Conservation (phyloP, 2,329 filamentous ascomycete genomes). For the Sordariomycetes sp. region DNA sequence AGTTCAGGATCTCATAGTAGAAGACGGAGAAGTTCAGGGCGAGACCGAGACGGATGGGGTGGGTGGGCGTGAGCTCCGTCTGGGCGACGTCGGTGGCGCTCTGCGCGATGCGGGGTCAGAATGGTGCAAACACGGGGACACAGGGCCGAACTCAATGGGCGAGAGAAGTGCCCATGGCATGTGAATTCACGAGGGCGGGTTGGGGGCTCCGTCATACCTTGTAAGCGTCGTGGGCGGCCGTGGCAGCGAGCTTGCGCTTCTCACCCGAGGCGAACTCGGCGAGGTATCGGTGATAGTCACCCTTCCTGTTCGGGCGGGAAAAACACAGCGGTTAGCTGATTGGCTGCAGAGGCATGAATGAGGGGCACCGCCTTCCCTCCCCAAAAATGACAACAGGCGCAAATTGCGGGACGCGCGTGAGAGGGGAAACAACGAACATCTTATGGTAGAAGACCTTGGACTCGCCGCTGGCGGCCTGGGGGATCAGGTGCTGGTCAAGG, state of each 20-base stretch:
- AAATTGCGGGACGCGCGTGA: background rate
- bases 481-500: constrained; percentile 85
- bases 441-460: constrained; percentile 99
- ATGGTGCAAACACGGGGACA: background rate
- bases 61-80: constrained; percentile 92
- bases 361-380: background rate
- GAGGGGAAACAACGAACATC: constrained; percentile 58
- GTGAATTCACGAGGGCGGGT: background rate
- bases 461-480: constrained; percentile 91
- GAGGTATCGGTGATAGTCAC: constrained; percentile 92
- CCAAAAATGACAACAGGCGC: background rate
- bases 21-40: constrained; percentile 99
- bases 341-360: constrained; percentile 6
- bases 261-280: constrained; percentile 89
- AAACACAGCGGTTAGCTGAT: background rate
- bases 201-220: constrained; percentile 53
- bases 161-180: background rate
- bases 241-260: constrained; percentile 82
- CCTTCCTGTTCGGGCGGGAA: constrained; percentile 56
- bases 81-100: constrained; percentile 96
- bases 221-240: constrained; percentile 87
- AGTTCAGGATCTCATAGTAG: constrained; percentile 99
- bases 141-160: background rate
- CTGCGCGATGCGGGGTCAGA: constrained; percentile 28
- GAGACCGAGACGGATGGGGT: constrained; percentile 94